Evolutionary conservation across 192 early-diverging fungal species (phyloP), one percentile per base, ranked within the genome.

Genomic region (Backusella psychrophila): DNA sequence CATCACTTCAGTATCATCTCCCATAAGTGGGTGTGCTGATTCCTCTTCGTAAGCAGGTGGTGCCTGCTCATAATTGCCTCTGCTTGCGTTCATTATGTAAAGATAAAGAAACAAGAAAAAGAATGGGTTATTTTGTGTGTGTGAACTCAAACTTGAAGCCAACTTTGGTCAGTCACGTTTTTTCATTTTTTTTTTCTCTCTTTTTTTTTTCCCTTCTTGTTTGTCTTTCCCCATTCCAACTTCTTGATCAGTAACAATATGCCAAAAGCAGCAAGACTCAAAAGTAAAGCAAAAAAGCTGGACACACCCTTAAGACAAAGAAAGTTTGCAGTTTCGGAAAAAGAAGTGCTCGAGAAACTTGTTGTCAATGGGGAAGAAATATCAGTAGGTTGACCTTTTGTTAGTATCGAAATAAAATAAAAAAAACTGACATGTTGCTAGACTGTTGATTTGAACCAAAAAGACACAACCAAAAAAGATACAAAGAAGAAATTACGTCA

Each of bases 401-500:
- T 12, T 14, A 29, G 21, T 29, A 1, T 29, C 33, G 33, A 33
- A 33, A 33, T 33, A 33, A 63, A 11, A 8, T 26, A 29, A 29
- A 26, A n/a, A n/a, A 49, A 49, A n/a, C 42, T 56, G 12, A 63
- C 26, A 63, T 35, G 12, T 38, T 59, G 65, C 29, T 76, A 75
- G 74, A 65, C 36, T 17, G 29, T 29, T 17, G 34, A 38, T 31
- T 65, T 33, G 29, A 33, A 74, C 31, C 8, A 35, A 53, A 39
- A 35, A 19, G 34, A 73, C 21, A n/a, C 9, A 12, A n/a, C 49
- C 34, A 74, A 67, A 15, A 81, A 81, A 33, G 36, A 63, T 12
- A n/a, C 44, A 41, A 90, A 89, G 69, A 86, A 88, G 19, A 84
- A 86, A 8, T 53, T 83, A 44, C 84, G 88, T 26, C 90, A 90